Evolutionary conservation across 1,139 yeast species (phyloP).

Genomic region (Debaryomyces nepalensis): DNA sequence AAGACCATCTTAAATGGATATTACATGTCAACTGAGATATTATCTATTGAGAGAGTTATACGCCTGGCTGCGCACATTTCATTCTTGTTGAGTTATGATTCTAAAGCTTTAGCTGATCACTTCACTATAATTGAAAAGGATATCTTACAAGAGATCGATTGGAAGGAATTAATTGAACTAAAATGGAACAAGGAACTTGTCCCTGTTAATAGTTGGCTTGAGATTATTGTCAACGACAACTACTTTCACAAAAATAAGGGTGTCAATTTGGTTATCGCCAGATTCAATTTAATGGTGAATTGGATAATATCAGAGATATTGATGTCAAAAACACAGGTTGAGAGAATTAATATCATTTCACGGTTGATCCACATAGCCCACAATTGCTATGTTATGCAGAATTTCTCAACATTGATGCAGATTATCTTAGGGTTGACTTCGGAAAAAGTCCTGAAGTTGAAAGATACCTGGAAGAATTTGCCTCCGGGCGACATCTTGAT

Average conservation of each 20-base stretch:
- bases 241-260: constrained; percentile 60
- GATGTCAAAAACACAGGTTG: constrained; percentile 61
- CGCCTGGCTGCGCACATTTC: constrained; percentile 63
- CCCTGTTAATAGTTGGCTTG: constrained; percentile 87
- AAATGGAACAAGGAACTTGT: constrained; percentile 71
- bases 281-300: constrained; percentile 87
- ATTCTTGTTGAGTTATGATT: constrained; percentile 72
- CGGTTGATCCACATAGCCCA: constrained; percentile 87
- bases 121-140: constrained; percentile 87
- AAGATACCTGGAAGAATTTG: constrained; percentile 75
- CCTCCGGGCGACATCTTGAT: constrained; percentile 62
- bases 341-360: constrained; percentile 70
- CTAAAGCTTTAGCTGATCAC: constrained; percentile 72
- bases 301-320: constrained; percentile 92
- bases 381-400: constrained; percentile 71
- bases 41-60: constrained; percentile 45
- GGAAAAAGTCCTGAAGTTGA: constrained; percentile 61
- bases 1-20: constrained; percentile 43
- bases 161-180: constrained; percentile 86
- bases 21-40: constrained; percentile 32
- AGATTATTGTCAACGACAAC: constrained; percentile 66
- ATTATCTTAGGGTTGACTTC: constrained; percentile 83
- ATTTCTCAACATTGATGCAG: constrained; percentile 87
- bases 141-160: constrained; percentile 81
- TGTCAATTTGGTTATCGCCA: constrained; percentile 78